Base-by-base conservation (phyloP, 1,139 yeast genomes). In the Kodamaea sp. region DNA sequence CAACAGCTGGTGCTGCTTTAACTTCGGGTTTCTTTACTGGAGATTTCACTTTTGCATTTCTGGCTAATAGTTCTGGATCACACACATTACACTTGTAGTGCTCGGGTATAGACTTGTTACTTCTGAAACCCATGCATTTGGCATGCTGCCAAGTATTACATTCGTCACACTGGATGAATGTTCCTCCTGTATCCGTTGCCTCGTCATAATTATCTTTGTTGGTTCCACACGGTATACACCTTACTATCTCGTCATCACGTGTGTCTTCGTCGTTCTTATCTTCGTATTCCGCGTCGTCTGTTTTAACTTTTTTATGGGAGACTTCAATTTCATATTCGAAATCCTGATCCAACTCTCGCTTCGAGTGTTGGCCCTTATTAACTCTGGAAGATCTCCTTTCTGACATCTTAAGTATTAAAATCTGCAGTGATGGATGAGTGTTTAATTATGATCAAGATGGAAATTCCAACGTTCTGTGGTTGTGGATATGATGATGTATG, bases 101-200 rank as follows among this genome's bases (percentile, higher is more conserved):
- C 5, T 62, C 53, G 3, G 73, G 71, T 15, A 66, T 61, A 7
- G 44, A 38, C 31, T 48, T 51, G 7, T 48, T 34, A 22, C 29
- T 31, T 26, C 38, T 49, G 29, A 72, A 80, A 29, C 85, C 75
- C 75, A 85, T 75, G 58, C 96, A 88, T 36, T 60, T 66, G 22
- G 81, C 77, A 55, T 88, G 96, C 54, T 88, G 96, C 96, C 96
- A 88, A 9, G 88, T 79, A 35, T 72, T 60, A 55, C 96, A 88
- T 15, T 62, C 52, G 36, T 84, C 95, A 59, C 96, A 88, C 52
- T 83, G 86, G 22, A 84, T 78, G 90, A 86, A 84, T 22, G 74
- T 70, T 5, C 85, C 80, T 15, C 73, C 70, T 14, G 69, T 66
- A 42, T 82, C 89, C 5, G 71, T 75, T 1, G 71, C 81, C 37